phyloP scores from a whole-genome alignment of 768 basidiomycete genomes.

The Gymnopilus junonius region DNA sequence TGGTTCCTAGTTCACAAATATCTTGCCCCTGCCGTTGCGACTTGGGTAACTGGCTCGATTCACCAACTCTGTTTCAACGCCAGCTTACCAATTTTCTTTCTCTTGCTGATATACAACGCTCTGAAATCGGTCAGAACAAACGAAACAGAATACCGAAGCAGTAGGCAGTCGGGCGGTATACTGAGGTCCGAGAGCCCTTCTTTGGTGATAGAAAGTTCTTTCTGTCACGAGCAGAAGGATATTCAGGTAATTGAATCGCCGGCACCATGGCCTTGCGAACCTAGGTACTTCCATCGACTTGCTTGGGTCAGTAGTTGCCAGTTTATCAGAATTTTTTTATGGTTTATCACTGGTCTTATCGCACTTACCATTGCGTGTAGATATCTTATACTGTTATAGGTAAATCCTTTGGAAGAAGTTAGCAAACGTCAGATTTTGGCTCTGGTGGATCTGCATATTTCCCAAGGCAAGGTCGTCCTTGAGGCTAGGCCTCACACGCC shows the following conservation, averaged over 20 bases:
- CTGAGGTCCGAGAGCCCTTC: neutral
- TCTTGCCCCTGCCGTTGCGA: too few relatives aligned
- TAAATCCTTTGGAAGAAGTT: neutral
- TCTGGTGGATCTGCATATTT: neutral
- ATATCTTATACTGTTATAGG: neutral
- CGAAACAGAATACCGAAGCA: neutral
- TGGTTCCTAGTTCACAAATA: too few relatives aligned
- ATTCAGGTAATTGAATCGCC: neutral
- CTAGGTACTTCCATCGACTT: neutral
- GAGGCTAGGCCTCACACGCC: conserved; percentile 6
- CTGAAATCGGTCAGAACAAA: neutral
- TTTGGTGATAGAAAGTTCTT: neutral
- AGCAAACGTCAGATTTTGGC: neutral
- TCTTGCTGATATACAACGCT: neutral
- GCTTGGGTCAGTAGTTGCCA: neutral
- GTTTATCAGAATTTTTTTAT: neutral
- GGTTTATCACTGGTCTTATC: neutral
- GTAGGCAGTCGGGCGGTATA: too few relatives aligned
- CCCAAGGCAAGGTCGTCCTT: neutral
- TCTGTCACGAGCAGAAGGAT: neutral
- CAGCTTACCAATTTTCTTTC: too few relatives aligned
- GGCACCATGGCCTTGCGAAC: neutral
- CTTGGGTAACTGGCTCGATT: too few relatives aligned
- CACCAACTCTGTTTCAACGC: too few relatives aligned
- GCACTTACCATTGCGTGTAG: neutral